Evolutionary conservation across 2,329 filamentous ascomycete species (phyloP), one percentile per base, ranked within the genome.

Genomic region (Endothia cerciana): DNA sequence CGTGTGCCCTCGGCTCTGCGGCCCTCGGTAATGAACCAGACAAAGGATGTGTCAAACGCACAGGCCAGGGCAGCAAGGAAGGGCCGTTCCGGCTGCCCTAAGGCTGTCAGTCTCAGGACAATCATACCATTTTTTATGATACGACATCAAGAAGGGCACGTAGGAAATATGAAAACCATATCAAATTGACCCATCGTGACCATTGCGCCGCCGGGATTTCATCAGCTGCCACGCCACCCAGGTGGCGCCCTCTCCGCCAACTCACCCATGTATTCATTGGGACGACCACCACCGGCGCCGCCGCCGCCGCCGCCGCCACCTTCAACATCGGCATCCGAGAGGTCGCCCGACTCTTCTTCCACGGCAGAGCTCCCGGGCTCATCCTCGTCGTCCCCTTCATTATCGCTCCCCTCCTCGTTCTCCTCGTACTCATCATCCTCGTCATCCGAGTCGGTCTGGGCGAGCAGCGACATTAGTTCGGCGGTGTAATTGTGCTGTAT

Each of bases 311-410:
- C n/a, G n/a, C n/a, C n/a, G n/a, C n/a, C n/a, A 1, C 43, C 33
- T 15, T 61, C 38, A 3, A 7, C 25, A 17, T 45, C 40, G 17
- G n/a, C 19, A 19, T 19, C 41, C 28, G 36, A 19, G 17, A 62
- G 45, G 22, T 41, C 15, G 22, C 33, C 33, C 33, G 22, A 22
- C 30, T 62, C 45, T 10, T 53, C 60, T 19, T 62, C 45, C 19
- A 38, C 53, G 6, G n/a, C 40, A 30, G 51, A 51, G n/a, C 30
- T 40, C 15, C 19, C 41, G 17, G 22, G 72, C 70, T 73, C 71
- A 15, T 71, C 70, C 36, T 71, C 67, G 22, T 71, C 69, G 45
- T 71, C 70, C 19, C 71, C 71, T 5, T 67, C 69, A 17, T 68
- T 64, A n/a, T 68, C 70, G 4, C 71, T 66, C n/a, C 64, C 68